phyloP scores from a whole-genome alignment of 2,329 filamentous ascomycete species.

The Chrysoporthe austroafricana region DNA sequence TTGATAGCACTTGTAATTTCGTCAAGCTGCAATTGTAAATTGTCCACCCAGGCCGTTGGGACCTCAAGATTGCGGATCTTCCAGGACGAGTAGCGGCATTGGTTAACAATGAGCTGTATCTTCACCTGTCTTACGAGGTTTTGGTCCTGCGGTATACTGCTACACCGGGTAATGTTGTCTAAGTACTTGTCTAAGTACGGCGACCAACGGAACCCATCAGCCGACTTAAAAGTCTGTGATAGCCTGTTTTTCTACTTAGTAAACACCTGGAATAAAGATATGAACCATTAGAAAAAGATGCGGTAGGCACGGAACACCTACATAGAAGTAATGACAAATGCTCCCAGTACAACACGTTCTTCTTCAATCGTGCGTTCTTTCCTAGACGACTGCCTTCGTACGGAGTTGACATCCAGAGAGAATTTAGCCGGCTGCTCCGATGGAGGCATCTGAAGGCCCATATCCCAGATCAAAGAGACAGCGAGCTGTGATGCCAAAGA shows the following conservation, averaged over 20 bases:
- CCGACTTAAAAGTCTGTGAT: constrained; percentile 31
- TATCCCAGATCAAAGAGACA: constrained; percentile 45
- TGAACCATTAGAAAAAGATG: neutral
- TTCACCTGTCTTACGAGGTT: constrained; percentile 30
- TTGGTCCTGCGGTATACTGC: constrained; percentile 30
- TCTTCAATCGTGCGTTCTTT: constrained; percentile 31
- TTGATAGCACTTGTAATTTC: neutral
- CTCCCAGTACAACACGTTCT: constrained; percentile 30
- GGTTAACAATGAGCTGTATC: constrained; percentile 34
- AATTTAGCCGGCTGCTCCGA: constrained; percentile 25
- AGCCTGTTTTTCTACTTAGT: constrained; percentile 22
- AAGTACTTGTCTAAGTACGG: constrained; percentile 33
- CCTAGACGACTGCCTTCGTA: neutral
- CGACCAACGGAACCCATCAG: constrained; percentile 34
- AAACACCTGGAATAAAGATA: neutral
- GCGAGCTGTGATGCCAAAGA: constrained; percentile 45
- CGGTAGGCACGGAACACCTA: constrained; percentile 31
- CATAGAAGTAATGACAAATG: constrained; percentile 40
- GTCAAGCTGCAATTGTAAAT: constrained; percentile 11
- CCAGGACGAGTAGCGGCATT: constrained; percentile 29
- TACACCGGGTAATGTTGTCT: constrained; percentile 18
- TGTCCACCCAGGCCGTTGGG: constrained; percentile 14
- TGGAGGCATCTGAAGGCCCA: constrained; percentile 45
- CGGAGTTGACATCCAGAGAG: neutral
- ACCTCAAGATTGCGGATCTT: neutral